These are phyloP conservation scores for Mucor ambiguus DNA, from an alignment of 371 early-diverging fungal species.

Conservation along the genomic window DNA sequence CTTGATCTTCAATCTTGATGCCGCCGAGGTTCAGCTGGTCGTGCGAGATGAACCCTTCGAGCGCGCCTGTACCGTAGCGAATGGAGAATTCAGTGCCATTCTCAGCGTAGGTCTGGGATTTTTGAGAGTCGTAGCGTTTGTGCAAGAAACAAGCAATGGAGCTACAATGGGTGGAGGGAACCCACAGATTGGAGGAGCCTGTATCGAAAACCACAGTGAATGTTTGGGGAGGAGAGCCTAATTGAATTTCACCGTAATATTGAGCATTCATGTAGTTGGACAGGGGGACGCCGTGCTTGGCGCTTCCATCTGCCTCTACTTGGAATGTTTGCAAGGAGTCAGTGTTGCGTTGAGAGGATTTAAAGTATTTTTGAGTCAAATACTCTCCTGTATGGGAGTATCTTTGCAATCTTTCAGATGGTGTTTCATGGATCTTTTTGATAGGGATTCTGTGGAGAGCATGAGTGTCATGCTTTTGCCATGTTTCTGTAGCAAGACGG, in stretches of 20 bases:
- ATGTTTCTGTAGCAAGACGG: too few relatives aligned
- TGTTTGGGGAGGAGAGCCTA: slow-evolving; percentile 87
- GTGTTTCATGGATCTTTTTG: slow-evolving; percentile 68
- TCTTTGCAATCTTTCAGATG: slow-evolving; percentile 61
- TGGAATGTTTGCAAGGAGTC: slow-evolving; percentile 44
- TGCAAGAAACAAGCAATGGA: slow-evolving; percentile 95
- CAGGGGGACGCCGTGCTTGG: slow-evolving; percentile 77
- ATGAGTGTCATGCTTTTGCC: not conserved
- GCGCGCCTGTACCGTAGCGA: slow-evolving; percentile 86
- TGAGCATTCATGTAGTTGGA: slow-evolving; percentile 95
- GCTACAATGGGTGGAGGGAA: slow-evolving; percentile 87
- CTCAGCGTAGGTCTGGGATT: slow-evolving; percentile 67
- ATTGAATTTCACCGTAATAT: slow-evolving; percentile 85
- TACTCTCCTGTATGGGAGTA: slow-evolving; percentile 65
- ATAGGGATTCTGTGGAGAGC: slow-evolving; percentile 57
- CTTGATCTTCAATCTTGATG: slow-evolving; percentile 61
- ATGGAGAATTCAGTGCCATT: slow-evolving; percentile 92
- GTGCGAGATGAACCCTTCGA: slow-evolving; percentile 89
- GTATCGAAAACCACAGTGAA: slow-evolving; percentile 96
- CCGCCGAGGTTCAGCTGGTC: slow-evolving; percentile 80
- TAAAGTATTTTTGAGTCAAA: slow-evolving; percentile 79
- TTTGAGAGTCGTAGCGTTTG: slow-evolving; percentile 71
- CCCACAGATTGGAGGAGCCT: slow-evolving; percentile 93
- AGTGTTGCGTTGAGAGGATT: slow-evolving; percentile 36
- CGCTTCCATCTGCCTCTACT: slow-evolving; percentile 54